Evolutionary conservation across 805 yeast species (phyloP).

Genomic region (Monosporozyma solicola): DNA sequence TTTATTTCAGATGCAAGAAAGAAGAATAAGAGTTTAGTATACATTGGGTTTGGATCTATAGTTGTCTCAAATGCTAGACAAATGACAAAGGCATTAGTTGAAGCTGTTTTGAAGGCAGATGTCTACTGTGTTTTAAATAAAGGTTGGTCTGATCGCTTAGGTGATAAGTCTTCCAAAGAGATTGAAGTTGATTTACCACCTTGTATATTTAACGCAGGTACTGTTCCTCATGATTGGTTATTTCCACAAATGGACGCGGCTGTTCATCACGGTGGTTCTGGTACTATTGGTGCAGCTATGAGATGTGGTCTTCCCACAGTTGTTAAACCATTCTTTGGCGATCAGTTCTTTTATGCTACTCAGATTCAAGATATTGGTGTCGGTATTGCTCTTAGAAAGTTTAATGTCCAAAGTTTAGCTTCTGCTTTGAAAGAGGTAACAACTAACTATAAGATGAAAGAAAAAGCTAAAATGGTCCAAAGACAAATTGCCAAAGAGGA

Average conservation of each 20-base stretch:
- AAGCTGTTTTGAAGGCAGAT: conserved; percentile 71
- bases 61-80: conserved; percentile 77
- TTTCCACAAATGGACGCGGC: conserved; percentile 86
- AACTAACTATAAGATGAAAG: conserved; percentile 54
- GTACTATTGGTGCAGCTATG: conserved; percentile 89
- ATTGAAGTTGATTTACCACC: conserved; percentile 47
- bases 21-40: conserved; percentile 64
- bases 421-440: conserved; percentile 65
- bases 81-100: conserved; percentile 66
- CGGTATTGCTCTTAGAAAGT: conserved; percentile 61
- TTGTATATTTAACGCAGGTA: conserved; percentile 59
- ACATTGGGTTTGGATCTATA: conserved; percentile 93
- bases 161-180: conserved; percentile 28
- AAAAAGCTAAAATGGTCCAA: conserved; percentile 58
- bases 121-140: conserved; percentile 82
- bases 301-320: conserved; percentile 83
- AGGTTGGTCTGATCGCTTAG: conserved; percentile 85
- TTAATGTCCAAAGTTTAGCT: conserved; percentile 54
- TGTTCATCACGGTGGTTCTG: conserved; percentile 96
- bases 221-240: conserved; percentile 90
- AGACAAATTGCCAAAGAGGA: conserved; percentile 57
- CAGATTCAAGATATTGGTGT: conserved; percentile 85
- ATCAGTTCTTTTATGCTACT: conserved; percentile 84
- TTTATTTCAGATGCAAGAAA: conserved; percentile 56
- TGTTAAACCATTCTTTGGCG: conserved; percentile 92